Base-by-base conservation (phyloP, 2,329 filamentous ascomycete species). In the Incumbomyces lentus region DNA sequence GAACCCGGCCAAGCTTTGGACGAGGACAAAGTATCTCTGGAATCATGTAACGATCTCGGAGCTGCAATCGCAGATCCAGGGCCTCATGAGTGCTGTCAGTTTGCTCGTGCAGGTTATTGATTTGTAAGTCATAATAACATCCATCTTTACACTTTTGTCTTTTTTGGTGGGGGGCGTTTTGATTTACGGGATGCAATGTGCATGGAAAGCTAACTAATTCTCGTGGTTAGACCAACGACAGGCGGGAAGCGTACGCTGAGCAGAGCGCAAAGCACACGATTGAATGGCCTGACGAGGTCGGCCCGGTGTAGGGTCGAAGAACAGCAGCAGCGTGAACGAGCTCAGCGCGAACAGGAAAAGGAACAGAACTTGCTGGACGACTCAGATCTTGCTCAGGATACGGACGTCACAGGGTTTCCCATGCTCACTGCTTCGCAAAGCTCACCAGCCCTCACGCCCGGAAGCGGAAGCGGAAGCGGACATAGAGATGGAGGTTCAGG, bases 21-120 rank as follows among this genome's bases (percentile, higher is more conserved):
- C 14, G 8, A 31, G 41, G 26, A 44, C 41, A 3, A 44, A 44
- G 19, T 44, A 36, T 14, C 41, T 44, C 8, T 44, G 41, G 41
- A 44, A 44, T 32, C 11, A 16, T 31, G 41, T 37, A 7, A 33
- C 36, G 3, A 44, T 44, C n/a, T n/a, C 41, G 2, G 41, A 44
- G 33, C 33, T 44, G 12, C 41, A 44, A 33, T 44, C 41, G 10
- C 41, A 44, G 41, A 36, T 44, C 8, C 31, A 37, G 19, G 41
- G 30, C 29, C 26, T 44, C 18, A 44, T 44, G 33, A 13, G 16
- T 34, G 41, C 41, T n/a, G 16, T 44, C 7, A 36, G 41, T 11
- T 14, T 44, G 13, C 17, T 44, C 31, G 7, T 44, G 2, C 31
- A 44, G 16, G 41, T 44, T 10, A 44, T 44, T 22, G 41, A 44